phyloP scores from a whole-genome alignment of 1,284 basidiomycete genomes.

The Ustilago loliicola region DNA sequence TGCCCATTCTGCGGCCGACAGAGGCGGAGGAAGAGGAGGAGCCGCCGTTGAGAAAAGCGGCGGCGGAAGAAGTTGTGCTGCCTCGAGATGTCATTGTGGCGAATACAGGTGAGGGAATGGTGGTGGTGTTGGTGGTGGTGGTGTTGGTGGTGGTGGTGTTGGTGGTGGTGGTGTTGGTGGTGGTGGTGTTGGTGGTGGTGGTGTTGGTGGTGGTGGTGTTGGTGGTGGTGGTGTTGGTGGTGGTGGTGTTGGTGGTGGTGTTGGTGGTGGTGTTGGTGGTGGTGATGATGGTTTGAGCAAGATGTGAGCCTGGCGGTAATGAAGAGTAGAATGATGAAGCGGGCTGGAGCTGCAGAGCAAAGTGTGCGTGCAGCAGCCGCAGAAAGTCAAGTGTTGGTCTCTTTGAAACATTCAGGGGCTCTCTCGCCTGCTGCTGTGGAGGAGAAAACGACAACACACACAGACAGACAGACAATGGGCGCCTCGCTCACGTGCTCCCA shows the following conservation, averaged over 20 bases:
- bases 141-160: not conserved
- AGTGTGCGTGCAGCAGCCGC: not conserved
- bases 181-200: not conserved
- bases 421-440: slow-evolving; percentile 11
- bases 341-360: slow-evolving; percentile 10
- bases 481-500: slow-evolving; percentile 24
- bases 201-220: not conserved
- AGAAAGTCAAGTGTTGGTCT: slow-evolving; percentile 30
- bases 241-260: not conserved
- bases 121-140: not conserved
- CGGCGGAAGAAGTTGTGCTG: slow-evolving; percentile 40
- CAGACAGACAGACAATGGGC: not conserved
- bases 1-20: slow-evolving; percentile 24
- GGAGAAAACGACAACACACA: not conserved
- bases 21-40: slow-evolving; percentile 6
- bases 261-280: not conserved
- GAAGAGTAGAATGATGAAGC: not conserved
- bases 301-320: not conserved
- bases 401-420: slow-evolving; percentile 28
- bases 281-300: slow-evolving; percentile 1
- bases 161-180: not conserved
- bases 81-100: slow-evolving; percentile 27
- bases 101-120: too few species aligned
- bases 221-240: not conserved
- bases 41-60: slow-evolving; percentile 44